Conservation (phyloP, 495 filamentous ascomycete genomes). For the Penicillium macrosclerotiorum region DNA sequence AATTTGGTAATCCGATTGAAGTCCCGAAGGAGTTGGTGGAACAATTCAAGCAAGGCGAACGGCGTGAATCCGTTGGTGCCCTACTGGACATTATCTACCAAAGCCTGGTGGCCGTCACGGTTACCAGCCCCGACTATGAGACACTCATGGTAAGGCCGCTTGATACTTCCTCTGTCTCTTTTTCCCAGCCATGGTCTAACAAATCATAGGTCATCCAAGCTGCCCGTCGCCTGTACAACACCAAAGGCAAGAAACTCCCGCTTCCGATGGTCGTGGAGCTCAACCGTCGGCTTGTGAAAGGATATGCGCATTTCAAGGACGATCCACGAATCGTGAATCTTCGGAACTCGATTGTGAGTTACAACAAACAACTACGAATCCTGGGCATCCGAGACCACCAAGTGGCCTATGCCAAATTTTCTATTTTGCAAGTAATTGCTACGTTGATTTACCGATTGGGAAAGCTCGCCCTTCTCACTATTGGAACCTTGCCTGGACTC, state of each 20-base stretch:
- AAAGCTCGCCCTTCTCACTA: constrained; percentile 72
- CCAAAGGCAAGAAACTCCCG: constrained; percentile 88
- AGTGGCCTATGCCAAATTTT: constrained; percentile 86
- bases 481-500: constrained; percentile 83
- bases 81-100: constrained; percentile 85
- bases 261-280: constrained; percentile 94
- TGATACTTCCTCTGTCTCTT: not conserved
- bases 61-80: constrained; percentile 77
- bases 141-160: constrained; percentile 76
- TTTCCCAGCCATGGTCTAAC: constrained; percentile 26
- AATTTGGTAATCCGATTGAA: constrained; percentile 88
- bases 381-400: constrained; percentile 92
- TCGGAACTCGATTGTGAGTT: constrained; percentile 73
- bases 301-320: constrained; percentile 89
- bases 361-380: constrained; percentile 85
- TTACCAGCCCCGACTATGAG: constrained; percentile 92
- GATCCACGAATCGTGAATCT: constrained; percentile 81
- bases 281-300: constrained; percentile 87
- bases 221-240: constrained; percentile 89
- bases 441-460: constrained; percentile 75
- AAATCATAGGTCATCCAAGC: constrained; percentile 75
- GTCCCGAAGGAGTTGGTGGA: constrained; percentile 79
- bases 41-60: constrained; percentile 76
- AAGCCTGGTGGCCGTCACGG: constrained; percentile 81
- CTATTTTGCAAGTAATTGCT: constrained; percentile 67